Conservation (phyloP, 2,329 filamentous ascomycete genomes). For the Cercospora nicotianae region DNA sequence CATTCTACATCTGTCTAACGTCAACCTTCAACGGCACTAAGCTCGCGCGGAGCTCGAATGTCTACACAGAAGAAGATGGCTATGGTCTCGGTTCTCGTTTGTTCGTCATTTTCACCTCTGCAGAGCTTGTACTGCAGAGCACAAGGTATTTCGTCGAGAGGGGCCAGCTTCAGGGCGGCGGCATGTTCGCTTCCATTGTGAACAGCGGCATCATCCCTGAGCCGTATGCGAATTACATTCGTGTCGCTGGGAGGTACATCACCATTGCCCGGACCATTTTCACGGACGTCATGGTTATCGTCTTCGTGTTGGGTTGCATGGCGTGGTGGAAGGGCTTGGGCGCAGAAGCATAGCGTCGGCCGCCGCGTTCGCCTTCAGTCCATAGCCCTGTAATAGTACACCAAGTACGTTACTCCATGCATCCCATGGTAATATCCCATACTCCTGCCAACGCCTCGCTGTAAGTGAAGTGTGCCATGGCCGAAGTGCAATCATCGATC, state of each 20-base stretch:
- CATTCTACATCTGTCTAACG: constrained; percentile 67
- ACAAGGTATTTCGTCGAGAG: constrained; percentile 70
- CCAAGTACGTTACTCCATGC: background rate
- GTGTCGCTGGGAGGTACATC: constrained; percentile 63
- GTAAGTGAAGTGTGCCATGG: background rate
- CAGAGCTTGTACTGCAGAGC: constrained; percentile 70
- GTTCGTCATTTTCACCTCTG: constrained; percentile 79
- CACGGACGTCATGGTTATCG: constrained; percentile 70
- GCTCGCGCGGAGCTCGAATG: constrained; percentile 51
- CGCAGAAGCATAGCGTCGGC: constrained; percentile 21
- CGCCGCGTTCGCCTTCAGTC: background rate
- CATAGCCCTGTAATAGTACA: constrained; percentile 6
- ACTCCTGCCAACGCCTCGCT: constrained; percentile 2
- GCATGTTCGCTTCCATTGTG: constrained; percentile 63
- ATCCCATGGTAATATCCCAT: background rate
- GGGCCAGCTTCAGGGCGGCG: constrained; percentile 56
- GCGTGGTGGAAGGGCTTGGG: constrained; percentile 48
- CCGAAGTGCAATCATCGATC: background rate
- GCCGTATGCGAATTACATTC: constrained; percentile 62
- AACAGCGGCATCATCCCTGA: constrained; percentile 62
- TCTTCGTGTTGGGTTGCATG: constrained; percentile 69
- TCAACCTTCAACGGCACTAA: constrained; percentile 69
- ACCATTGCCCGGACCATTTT: constrained; percentile 72
- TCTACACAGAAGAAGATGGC: constrained; percentile 44
- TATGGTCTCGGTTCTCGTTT: constrained; percentile 55